Evolutionary conservation across 2,329 filamentous ascomycete species (phyloP).

Genomic region (Aureobasidium sp.): DNA sequence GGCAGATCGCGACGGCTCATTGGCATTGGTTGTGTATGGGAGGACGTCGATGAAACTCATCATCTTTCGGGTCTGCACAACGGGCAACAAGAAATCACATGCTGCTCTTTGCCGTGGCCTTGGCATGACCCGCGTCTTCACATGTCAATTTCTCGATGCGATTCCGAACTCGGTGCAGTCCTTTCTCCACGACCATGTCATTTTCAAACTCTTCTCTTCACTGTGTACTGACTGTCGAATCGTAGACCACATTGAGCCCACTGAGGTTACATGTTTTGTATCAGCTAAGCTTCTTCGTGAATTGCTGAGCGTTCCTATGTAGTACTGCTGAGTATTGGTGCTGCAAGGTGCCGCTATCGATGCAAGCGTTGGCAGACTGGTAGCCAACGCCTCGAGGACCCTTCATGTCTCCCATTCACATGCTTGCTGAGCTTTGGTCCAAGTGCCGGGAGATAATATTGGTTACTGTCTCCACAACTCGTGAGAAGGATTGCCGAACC

Average conservation of each 20-base stretch:
- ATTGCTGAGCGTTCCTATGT: background rate
- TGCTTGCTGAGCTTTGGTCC: background rate
- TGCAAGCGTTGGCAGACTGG: background rate
- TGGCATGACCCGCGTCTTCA: constrained; percentile 2
- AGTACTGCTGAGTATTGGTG: background rate
- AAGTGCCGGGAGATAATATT: background rate
- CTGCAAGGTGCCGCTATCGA: constrained; percentile 1
- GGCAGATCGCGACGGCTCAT: background rate
- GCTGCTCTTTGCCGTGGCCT: background rate
- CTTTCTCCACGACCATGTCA: background rate
- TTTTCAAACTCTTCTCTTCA: background rate
- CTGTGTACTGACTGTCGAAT: background rate
- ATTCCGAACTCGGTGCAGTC: too few species aligned
- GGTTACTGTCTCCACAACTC: background rate
- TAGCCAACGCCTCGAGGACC: background rate
- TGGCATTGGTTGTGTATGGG: background rate
- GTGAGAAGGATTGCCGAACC: background rate
- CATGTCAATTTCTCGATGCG: background rate
- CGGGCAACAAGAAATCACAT: constrained; percentile 9
- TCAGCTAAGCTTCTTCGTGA: background rate
- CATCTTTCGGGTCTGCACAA: constrained; percentile 8
- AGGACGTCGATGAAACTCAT: constrained; percentile 5
- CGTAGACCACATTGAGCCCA: background rate
- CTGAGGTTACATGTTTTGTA: background rate
- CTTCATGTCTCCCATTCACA: background rate